These are phyloP conservation scores for Fusarium algeriense DNA, from an alignment of 2,329 filamentous ascomycete species.

Conservation along the genomic window DNA sequence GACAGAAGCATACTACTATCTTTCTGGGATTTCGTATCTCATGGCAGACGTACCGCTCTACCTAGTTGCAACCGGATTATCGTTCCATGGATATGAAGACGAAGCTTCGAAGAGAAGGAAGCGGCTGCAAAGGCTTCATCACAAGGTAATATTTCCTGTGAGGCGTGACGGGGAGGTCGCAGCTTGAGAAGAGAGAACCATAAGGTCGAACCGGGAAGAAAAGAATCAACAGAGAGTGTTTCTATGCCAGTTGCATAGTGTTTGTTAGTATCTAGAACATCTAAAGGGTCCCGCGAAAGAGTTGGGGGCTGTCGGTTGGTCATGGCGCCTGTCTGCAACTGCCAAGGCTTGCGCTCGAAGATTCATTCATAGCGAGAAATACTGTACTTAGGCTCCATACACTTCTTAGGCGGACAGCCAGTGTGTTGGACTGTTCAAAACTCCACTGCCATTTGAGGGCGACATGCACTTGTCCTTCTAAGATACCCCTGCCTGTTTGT, in stretches of 20 bases:
- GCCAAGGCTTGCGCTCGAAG: background rate
- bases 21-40: conserved; percentile 16
- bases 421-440: background rate
- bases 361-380: background rate
- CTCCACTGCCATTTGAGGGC: background rate
- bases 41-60: conserved; percentile 2
- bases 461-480: background rate
- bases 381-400: background rate
- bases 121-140: conserved; percentile 9
- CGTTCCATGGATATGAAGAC: conserved; percentile 10
- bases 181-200: background rate
- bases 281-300: background rate
- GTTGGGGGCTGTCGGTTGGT: background rate
- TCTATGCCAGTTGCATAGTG: background rate
- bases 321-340: background rate
- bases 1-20: conserved; percentile 18
- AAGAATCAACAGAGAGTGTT: background rate
- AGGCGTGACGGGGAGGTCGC: background rate
- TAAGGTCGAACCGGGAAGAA: background rate
- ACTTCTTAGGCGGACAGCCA: background rate
- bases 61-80: background rate
- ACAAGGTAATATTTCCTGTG: background rate
- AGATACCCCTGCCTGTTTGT: background rate
- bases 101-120: conserved; percentile 9
- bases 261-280: background rate